These are phyloP conservation scores for Leptographium wingfieldii DNA, from an alignment of 2,329 filamentous ascomycete genomes.

Conservation along the genomic window DNA sequence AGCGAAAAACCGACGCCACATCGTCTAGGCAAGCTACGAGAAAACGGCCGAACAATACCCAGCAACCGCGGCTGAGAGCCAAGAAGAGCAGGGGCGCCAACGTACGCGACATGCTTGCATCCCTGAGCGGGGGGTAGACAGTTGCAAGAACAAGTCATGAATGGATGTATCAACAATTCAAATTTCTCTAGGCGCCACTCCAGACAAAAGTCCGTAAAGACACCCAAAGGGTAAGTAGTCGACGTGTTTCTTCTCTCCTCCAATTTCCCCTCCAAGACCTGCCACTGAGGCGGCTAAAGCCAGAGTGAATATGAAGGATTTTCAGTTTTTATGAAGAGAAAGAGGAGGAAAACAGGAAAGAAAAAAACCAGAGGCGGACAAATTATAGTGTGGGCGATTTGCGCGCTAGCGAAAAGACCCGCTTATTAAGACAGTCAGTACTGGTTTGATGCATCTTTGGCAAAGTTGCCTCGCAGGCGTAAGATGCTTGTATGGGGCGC, in stretches of 20 bases:
- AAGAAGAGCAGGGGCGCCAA: background rate
- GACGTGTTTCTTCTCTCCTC: conserved; percentile 44
- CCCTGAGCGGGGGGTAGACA: background rate
- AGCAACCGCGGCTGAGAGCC: background rate
- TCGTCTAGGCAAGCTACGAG: background rate
- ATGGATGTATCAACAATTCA: conserved; percentile 21
- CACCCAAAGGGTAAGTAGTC: conserved; percentile 47
- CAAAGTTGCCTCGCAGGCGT: no score
- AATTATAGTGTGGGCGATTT: background rate
- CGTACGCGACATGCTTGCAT: background rate
- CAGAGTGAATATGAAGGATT: conserved; percentile 57
- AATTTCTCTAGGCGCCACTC: conserved; percentile 24
- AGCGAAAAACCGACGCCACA: background rate
- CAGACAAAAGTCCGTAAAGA: conserved; percentile 13
- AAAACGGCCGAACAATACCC: background rate
- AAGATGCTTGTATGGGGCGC: background rate
- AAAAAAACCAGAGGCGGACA: background rate
- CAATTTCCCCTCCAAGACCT: conserved; percentile 56
- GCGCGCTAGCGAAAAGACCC: background rate
- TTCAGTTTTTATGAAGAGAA: conserved; percentile 30
- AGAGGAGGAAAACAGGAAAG: conserved; percentile 7
- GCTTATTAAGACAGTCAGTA: background rate
- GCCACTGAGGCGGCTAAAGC: conserved; percentile 42
- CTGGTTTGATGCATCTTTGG: background rate
- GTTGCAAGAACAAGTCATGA: background rate